Evolutionary conservation across 176 grass and related monocot species (phyloP).

Genomic region (Leersia perrieri): DNA sequence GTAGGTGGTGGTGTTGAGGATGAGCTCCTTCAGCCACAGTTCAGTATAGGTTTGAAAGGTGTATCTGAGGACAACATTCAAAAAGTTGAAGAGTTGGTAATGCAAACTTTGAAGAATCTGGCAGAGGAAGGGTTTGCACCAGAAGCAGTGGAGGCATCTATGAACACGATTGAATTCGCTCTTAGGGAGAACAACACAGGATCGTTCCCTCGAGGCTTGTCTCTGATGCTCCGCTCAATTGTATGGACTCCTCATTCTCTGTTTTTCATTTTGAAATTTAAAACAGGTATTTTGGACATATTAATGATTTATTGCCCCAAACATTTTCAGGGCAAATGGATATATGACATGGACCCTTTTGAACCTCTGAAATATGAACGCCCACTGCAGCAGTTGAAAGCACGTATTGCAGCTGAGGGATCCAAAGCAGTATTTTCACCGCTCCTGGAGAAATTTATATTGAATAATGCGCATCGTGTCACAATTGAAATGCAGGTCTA

Average conservation of each 20-base stretch:
- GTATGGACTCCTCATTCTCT: slow-evolving; percentile 41
- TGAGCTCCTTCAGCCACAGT: slow-evolving; percentile 92
- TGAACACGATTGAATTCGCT: slow-evolving; percentile 98
- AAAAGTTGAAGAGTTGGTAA: slow-evolving; percentile 86
- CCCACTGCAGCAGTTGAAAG: slow-evolving; percentile 84
- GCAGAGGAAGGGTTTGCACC: slow-evolving; percentile 76
- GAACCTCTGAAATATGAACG: slow-evolving; percentile 96
- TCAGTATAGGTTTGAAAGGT: slow-evolving; percentile 95
- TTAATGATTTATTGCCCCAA: slow-evolving; percentile 28
- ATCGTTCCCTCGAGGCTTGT: slow-evolving; percentile 91
- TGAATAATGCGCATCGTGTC: slow-evolving; percentile 82
- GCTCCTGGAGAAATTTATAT: slow-evolving; percentile 77
- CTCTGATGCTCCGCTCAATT: slow-evolving; percentile 95
- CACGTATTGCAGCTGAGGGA: slow-evolving; percentile 75
- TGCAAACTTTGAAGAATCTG: slow-evolving; percentile 73
- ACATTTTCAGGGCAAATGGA: slow-evolving; percentile 86
- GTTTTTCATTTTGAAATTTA: neutral
- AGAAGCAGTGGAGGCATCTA: slow-evolving; percentile 94
- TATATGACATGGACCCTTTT: slow-evolving; percentile 97
- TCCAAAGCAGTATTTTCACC: slow-evolving; percentile 92
- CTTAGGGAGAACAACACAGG: slow-evolving; percentile 95
- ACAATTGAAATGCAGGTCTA: slow-evolving; percentile 93
- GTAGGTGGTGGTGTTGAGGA: slow-evolving; percentile 96
- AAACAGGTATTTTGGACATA: slow-evolving; percentile 13
- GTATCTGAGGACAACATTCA: slow-evolving; percentile 73